Percentiles rank a stretch among this genome's conserved stretches.
phyloP scores from a whole-genome alignment of 179 eudicot genomes.

The Nepenthes alata region DNA sequence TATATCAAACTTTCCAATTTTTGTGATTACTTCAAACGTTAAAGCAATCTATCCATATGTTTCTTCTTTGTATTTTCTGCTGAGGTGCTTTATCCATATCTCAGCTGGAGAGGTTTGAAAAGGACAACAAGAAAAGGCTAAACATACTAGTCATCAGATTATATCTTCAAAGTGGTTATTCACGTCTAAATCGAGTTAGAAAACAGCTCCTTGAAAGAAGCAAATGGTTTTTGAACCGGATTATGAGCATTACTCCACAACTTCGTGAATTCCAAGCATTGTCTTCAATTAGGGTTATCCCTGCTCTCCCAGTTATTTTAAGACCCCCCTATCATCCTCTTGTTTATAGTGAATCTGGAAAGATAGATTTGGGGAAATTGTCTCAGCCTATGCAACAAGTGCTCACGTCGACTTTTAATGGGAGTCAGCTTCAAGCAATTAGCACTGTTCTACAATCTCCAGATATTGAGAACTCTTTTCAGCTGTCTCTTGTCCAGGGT shows the following conservation, averaged over 20 bases:
- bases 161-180: constrained; percentile 64
- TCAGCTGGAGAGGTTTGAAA: constrained; percentile 89
- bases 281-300: constrained; percentile 63
- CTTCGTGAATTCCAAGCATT: constrained; percentile 95
- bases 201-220: constrained; percentile 80
- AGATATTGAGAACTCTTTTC: constrained; percentile 34
- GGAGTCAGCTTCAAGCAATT: constrained; percentile 89
- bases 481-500: constrained; percentile 88
- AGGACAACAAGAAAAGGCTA: constrained; percentile 59
- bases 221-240: constrained; percentile 80
- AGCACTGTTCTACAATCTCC: constrained; percentile 41
- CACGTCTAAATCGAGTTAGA: constrained; percentile 65
- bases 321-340: constrained; percentile 40
- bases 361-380: constrained; percentile 39
- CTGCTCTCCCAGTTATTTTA: constrained; percentile 68
- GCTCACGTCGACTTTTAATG: constrained; percentile 61
- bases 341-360: constrained; percentile 25
- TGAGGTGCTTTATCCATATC: constrained; percentile 7
- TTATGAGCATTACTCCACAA: constrained; percentile 88
- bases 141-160: constrained; percentile 62
- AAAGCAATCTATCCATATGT: too few species aligned
- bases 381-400: constrained; percentile 63
- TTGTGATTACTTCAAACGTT: not conserved
- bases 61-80: constrained; percentile 1
- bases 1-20: not conserved